phyloP scores from a whole-genome alignment of 768 basidiomycete species.

The Boletus tylopilopsis region DNA sequence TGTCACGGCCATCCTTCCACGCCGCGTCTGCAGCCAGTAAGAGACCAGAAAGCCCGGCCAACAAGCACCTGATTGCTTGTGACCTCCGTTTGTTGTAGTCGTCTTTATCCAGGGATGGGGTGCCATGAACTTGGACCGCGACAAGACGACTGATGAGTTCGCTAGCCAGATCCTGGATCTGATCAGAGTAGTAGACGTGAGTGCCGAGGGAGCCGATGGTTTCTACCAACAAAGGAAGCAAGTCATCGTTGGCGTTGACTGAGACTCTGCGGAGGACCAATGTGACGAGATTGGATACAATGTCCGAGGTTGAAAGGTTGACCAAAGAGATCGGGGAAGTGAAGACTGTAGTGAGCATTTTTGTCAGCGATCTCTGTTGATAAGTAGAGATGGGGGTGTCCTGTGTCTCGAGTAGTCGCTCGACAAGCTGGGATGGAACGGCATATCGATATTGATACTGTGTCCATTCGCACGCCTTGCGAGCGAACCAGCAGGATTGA shows the following conservation, averaged over 20 bases:
- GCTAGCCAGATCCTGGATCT: conserved; percentile 87
- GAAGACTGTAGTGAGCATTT: conserved; percentile 83
- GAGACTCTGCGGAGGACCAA: conserved; percentile 69
- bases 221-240: conserved; percentile 65
- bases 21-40: conserved; percentile 55
- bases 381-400: conserved; percentile 45
- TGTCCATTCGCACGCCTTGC: conserved; percentile 78
- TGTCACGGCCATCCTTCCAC: conserved; percentile 22
- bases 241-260: conserved; percentile 55
- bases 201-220: conserved; percentile 83
- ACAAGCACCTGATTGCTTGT: conserved; percentile 65
- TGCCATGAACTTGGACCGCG: conserved; percentile 63
- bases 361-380: conserved; percentile 59
- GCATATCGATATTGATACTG: conserved; percentile 93
- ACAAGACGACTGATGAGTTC: conserved; percentile 77
- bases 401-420: conserved; percentile 63
- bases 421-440: conserved; percentile 80
- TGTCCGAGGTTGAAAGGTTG: conserved; percentile 88
- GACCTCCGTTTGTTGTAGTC: conserved; percentile 45
- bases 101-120: conserved; percentile 38
- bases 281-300: conserved; percentile 72
- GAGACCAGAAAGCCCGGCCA: conserved; percentile 68
- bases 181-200: conserved; percentile 94
- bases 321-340: conserved; percentile 78
- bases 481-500: conserved; percentile 81